Conservation (phyloP, 2,329 filamentous ascomycete species). For the Fusarium begoniae region DNA sequence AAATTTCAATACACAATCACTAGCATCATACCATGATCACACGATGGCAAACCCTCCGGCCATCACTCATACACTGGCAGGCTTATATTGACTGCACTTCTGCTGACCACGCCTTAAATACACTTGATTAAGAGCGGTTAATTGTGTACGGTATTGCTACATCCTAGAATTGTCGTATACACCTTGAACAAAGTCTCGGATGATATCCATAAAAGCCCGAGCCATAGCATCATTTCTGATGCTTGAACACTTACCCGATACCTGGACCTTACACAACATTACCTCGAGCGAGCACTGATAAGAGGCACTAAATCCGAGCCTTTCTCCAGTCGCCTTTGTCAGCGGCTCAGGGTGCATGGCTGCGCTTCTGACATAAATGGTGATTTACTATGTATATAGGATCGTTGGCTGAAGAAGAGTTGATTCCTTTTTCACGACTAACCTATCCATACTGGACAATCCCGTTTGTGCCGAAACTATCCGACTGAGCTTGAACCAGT, state of each 20-base stretch:
- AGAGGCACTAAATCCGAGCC: neutral
- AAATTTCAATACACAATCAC: neutral
- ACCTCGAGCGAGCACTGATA: neutral
- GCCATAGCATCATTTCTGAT: neutral
- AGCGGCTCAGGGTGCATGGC: neutral
- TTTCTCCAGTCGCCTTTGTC: neutral
- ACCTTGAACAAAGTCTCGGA: neutral
- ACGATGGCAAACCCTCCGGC: neutral
- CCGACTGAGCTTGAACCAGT: conserved; percentile 12
- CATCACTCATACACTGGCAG: no score
- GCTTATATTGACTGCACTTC: neutral
- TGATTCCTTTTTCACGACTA: neutral
- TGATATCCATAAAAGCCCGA: neutral
- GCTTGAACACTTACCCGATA: neutral
- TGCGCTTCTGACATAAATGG: conserved; percentile 11
- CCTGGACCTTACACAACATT: neutral
- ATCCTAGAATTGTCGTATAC: neutral
- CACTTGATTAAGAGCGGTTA: neutral
- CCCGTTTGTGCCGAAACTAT: conserved; percentile 21
- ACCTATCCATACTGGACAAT: neutral
- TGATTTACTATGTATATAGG: neutral
- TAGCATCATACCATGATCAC: neutral
- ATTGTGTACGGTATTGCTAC: neutral
- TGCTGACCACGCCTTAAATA: no score
- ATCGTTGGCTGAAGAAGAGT: conserved; percentile 11